Evolutionary conservation across 2,329 filamentous ascomycete genomes (phyloP).

Genomic region (Pleomassaria siparia): DNA sequence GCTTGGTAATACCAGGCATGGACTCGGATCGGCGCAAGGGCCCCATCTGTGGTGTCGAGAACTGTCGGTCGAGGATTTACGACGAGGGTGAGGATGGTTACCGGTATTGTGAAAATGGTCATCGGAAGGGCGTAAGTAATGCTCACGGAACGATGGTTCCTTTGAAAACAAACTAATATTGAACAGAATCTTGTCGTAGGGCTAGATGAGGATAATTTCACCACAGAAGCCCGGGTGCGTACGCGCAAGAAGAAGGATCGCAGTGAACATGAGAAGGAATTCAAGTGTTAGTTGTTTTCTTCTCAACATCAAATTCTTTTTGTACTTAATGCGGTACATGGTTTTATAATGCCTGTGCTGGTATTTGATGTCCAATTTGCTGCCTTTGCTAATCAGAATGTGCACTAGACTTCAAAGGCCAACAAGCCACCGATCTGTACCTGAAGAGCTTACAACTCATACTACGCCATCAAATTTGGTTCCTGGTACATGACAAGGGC

Average conservation of each 20-base stretch:
- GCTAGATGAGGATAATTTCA: constrained; percentile 69
- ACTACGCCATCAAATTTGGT: constrained; percentile 76
- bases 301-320: background rate
- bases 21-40: constrained; percentile 23
- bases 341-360: no score
- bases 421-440: constrained; percentile 73
- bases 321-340: no score
- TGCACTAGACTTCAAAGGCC: constrained; percentile 61
- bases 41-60: constrained; percentile 55
- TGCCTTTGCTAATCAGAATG: background rate
- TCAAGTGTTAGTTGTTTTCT: constrained; percentile 44
- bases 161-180: constrained; percentile 3
- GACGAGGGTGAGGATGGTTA: constrained; percentile 74
- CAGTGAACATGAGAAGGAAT: constrained; percentile 52
- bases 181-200: constrained; percentile 31
- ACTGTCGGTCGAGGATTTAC: constrained; percentile 68
- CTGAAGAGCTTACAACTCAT: constrained; percentile 83
- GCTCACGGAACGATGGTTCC: background rate
- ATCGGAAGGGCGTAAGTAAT: constrained; percentile 69
- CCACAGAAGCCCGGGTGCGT: constrained; percentile 59
- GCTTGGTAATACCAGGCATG: constrained; percentile 9
- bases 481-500: constrained; percentile 67
- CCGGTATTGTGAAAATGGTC: constrained; percentile 77
- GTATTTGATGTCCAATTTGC: background rate
- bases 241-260: constrained; percentile 56